These are phyloP conservation scores for Hypericum androsaemum DNA, from an alignment of 345 rosid species.

Conservation along the genomic window DNA sequence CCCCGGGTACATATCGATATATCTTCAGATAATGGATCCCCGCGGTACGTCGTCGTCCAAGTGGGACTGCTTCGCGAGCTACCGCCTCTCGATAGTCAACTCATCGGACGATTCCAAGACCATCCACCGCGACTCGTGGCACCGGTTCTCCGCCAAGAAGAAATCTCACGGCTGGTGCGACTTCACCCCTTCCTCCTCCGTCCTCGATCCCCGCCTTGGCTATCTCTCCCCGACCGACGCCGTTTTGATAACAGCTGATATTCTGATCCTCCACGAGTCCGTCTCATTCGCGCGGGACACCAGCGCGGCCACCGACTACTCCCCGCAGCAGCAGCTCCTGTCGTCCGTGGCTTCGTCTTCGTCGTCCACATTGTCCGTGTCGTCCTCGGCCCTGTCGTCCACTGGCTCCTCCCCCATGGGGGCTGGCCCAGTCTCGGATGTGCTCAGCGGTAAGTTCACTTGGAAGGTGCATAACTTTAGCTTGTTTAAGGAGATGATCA, in stretches of 20 bases:
- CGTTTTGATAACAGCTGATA: constrained; percentile 5
- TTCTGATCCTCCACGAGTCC: constrained; percentile 3
- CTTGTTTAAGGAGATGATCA: constrained; percentile 8
- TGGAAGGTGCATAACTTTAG: constrained; percentile 12
- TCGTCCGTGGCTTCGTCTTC: too few relatives aligned
- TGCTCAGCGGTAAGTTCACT: constrained; percentile 10
- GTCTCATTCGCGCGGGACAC: neutral
- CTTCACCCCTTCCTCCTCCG: neutral
- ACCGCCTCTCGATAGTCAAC: constrained; percentile 9
- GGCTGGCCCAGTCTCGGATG: neutral
- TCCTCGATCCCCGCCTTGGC: constrained; percentile 7
- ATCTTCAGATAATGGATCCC: constrained; percentile 7
- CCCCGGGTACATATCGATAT: constrained; percentile 11
- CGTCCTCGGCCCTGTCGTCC: too few relatives aligned
- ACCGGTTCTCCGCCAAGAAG: constrained; percentile 9
- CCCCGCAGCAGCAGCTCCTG: too few relatives aligned
- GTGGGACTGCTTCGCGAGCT: constrained; percentile 5
- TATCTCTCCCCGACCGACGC: neutral
- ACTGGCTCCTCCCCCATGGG: too few relatives aligned
- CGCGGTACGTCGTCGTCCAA: neutral
- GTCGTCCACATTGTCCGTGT: too few relatives aligned
- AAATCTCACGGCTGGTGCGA: constrained; percentile 12
- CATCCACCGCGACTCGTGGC: neutral
- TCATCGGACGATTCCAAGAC: neutral
- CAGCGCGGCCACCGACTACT: neutral